phyloP scores from a whole-genome alignment of 345 rosid species.

The Rhizophora mangle region DNA sequence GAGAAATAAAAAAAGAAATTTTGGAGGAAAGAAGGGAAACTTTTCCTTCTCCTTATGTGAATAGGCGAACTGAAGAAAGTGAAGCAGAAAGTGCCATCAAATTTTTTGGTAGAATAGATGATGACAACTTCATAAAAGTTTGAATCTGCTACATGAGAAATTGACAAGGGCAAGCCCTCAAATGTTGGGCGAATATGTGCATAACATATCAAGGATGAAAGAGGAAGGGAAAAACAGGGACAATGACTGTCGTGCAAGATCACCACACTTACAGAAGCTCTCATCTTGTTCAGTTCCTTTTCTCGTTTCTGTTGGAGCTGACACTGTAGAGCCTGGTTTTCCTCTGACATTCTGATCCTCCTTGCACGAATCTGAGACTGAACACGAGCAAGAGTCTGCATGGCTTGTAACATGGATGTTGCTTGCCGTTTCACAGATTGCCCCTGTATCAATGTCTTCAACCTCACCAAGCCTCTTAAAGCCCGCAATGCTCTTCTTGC shows the following conservation, averaged over 20 bases:
- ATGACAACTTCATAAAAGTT: too few relatives aligned
- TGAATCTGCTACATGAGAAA: background rate
- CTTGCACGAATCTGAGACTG: conserved; percentile 80
- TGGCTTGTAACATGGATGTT: conserved; percentile 61
- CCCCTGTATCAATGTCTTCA: conserved; percentile 80
- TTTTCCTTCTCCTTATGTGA: too few relatives aligned
- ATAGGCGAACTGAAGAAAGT: too few relatives aligned
- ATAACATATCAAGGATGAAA: background rate
- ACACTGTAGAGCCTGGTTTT: conserved; percentile 81
- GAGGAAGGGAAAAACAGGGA: background rate
- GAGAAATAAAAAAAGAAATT: too few relatives aligned
- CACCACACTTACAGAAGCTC: conserved; percentile 32
- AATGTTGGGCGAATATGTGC: background rate
- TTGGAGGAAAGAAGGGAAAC: too few relatives aligned
- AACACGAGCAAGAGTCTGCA: conserved; percentile 89
- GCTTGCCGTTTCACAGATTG: conserved; percentile 81
- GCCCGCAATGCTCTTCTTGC: conserved; percentile 85
- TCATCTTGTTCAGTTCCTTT: conserved; percentile 52
- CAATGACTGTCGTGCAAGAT: background rate
- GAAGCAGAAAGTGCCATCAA: too few relatives aligned
- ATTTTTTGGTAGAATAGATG: too few relatives aligned
- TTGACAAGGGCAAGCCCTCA: background rate
- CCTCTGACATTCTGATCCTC: conserved; percentile 84
- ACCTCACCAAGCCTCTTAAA: conserved; percentile 81
- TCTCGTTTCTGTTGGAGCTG: conserved; percentile 69